Conservation (phyloP, 306 rosid genomes). For the Begonia peltatifolia region DNA sequence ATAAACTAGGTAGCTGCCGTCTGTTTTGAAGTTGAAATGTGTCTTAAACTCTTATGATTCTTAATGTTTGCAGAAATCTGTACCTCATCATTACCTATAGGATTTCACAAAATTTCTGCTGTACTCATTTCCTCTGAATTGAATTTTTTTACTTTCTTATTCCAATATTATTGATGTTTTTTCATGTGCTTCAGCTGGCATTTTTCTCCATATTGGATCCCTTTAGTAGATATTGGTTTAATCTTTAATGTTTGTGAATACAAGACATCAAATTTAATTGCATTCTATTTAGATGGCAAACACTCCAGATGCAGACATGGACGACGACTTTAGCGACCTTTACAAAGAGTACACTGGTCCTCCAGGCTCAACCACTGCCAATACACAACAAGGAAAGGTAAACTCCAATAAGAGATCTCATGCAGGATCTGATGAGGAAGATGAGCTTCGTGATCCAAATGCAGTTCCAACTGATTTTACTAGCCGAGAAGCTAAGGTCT, state of each 20-base stretch:
- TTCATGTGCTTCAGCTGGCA: not conserved
- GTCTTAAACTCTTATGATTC: too few relatives aligned
- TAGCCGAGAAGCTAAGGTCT: conserved; percentile 97
- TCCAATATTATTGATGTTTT: too few relatives aligned
- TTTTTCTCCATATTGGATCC: not conserved
- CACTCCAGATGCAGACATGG: conserved; percentile 59
- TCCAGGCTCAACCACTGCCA: conserved; percentile 25
- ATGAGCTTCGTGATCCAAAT: conserved; percentile 73
- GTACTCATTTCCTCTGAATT: too few relatives aligned
- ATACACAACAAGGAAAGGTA: conserved; percentile 31
- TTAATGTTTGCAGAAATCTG: too few relatives aligned
- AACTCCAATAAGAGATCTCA: conserved; percentile 61
- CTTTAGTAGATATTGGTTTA: not conserved
- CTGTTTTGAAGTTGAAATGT: too few relatives aligned
- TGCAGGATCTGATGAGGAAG: conserved; percentile 76
- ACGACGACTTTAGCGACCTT: conserved; percentile 79
- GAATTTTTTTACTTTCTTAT: too few relatives aligned
- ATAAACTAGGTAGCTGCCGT: too few relatives aligned
- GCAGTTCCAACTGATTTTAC: conserved; percentile 97
- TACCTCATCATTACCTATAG: too few relatives aligned
- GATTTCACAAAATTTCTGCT: too few relatives aligned
- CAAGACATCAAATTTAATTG: conserved; percentile 14
- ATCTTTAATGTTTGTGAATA: conserved; percentile 2
- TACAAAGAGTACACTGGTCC: conserved; percentile 99
- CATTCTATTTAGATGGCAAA: conserved; percentile 35